phyloP scores from a whole-genome alignment of 805 yeast genomes.

The Candida qinlingensis region DNA sequence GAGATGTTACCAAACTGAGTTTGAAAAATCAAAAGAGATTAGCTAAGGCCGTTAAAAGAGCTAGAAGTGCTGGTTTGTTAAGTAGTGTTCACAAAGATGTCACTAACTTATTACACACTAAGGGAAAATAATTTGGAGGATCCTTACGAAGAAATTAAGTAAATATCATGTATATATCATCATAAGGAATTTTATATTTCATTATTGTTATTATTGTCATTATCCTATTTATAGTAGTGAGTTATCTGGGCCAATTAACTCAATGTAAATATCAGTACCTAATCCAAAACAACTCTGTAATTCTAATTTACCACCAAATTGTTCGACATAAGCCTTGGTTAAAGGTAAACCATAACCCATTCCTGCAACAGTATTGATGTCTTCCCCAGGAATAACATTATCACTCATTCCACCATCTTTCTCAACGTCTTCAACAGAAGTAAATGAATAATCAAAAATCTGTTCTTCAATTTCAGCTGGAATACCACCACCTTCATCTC shows the following conservation, averaged over 20 bases:
- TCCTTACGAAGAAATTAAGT: neutral
- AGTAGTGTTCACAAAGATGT: slow-evolving; percentile 67
- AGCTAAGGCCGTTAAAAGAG: slow-evolving; percentile 73
- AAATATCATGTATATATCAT: neutral
- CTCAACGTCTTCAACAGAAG: slow-evolving; percentile 62
- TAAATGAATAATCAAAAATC: slow-evolving; percentile 81
- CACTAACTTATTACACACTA: slow-evolving; percentile 6
- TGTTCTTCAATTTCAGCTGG: slow-evolving; percentile 56
- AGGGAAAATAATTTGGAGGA: too few relatives aligned
- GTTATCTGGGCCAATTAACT: slow-evolving; percentile 30
- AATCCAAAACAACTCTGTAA: slow-evolving; percentile 68
- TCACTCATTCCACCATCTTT: slow-evolving; percentile 42
- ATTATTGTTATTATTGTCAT: too few relatives aligned
- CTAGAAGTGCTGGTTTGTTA: slow-evolving; percentile 74
- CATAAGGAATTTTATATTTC: too few relatives aligned
- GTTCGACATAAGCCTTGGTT: slow-evolving; percentile 66
- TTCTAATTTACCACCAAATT: slow-evolving; percentile 65
- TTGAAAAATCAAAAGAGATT: slow-evolving; percentile 27
- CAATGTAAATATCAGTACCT: slow-evolving; percentile 75
- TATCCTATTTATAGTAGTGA: slow-evolving; percentile 6
- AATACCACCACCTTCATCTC: slow-evolving; percentile 91
- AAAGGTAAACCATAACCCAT: slow-evolving; percentile 95
- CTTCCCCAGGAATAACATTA: slow-evolving; percentile 67
- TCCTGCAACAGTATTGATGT: slow-evolving; percentile 75
- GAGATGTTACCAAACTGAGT: slow-evolving; percentile 37